These are phyloP conservation scores for Gypsophila paniculata DNA, from an alignment of 179 eudicot genomes.

Conservation along the genomic window DNA sequence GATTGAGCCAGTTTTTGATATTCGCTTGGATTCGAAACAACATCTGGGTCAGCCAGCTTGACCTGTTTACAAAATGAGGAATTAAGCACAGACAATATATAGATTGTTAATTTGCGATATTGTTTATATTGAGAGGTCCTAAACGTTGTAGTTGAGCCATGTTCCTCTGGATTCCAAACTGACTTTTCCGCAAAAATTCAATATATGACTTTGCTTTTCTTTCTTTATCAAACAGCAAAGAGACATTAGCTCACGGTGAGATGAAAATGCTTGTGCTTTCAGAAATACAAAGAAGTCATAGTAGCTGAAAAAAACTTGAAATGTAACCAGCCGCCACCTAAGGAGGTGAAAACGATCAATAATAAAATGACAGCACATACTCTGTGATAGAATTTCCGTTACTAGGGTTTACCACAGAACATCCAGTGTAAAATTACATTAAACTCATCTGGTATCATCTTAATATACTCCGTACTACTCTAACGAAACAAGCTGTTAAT, in stretches of 20 bases:
- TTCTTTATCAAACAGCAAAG: not conserved
- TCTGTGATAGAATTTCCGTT: not conserved
- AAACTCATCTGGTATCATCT: not conserved
- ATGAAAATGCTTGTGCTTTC: not conserved
- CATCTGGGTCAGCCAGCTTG: constrained; percentile 92
- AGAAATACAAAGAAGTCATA: not conserved
- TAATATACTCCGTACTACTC: too few species aligned
- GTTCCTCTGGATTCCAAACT: constrained; percentile 1
- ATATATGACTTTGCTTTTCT: not conserved
- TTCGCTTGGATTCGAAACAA: constrained; percentile 82
- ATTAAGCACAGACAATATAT: not conserved
- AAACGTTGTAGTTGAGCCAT: not conserved
- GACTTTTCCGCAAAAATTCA: not conserved
- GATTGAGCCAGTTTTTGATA: constrained; percentile 91
- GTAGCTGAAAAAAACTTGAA: too few species aligned
- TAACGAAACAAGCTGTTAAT: too few species aligned
- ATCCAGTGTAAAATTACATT: not conserved
- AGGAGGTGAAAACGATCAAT: too few species aligned
- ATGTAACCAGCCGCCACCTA: not conserved
- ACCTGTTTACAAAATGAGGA: constrained; percentile 37
- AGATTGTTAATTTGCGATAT: not conserved
- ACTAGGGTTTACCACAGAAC: not conserved
- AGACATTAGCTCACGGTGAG: not conserved
- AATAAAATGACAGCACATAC: not conserved
- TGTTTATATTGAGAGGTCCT: not conserved